Base-by-base conservation (phyloP, 2,329 filamentous ascomycete species). In the Penicillium janthinellum region DNA sequence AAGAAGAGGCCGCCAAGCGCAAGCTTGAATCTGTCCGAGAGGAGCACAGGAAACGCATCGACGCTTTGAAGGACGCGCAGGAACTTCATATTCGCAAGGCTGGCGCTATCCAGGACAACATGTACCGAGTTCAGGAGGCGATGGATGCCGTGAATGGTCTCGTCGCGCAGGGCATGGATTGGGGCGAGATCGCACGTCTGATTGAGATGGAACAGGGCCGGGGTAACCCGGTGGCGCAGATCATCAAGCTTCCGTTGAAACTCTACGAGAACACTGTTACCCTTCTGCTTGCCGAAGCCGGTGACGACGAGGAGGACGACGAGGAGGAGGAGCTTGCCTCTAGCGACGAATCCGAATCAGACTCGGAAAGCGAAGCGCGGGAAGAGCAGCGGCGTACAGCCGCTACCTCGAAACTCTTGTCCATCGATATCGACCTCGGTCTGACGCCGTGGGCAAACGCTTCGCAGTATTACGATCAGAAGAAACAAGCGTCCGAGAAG, bases 151-250 rank as follows among this genome's bases (percentile, higher is more conserved):
- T 99, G 55, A 98, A 96, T 73, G 91, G 91, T 0, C 80, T 98
- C n/a, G 86, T 99, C 60, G 86, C 86, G 5, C 92, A 96, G 71
- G 94, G 94, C 11, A 98, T 98, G 92, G 95, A 99, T 69, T 99
- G 95, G 95, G 87, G 92, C 11, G 90, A 97, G 65, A 93, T 98
- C 69, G 91, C 86, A 10, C 90, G 89, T 59, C 79, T 99, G 62
- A 90, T 99, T 54, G 92, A 96, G 73, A 86, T 92, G 65, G 94
- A 98, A 73, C 90, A 96, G 73, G 86, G 82, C 61, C 83, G 88
- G 51, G 83, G 86, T 31, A 99, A 99, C 65, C 86, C 91, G 0
- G 92, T 99, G 7, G 95, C 95, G 1, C 84, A 89, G 59, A 88
- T 92, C 47, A 96, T 99, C 70, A 90, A 90, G 72, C 79, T 96